Conservation (phyloP, 2,329 filamentous ascomycete genomes). For the Meredithiella fracta region DNA sequence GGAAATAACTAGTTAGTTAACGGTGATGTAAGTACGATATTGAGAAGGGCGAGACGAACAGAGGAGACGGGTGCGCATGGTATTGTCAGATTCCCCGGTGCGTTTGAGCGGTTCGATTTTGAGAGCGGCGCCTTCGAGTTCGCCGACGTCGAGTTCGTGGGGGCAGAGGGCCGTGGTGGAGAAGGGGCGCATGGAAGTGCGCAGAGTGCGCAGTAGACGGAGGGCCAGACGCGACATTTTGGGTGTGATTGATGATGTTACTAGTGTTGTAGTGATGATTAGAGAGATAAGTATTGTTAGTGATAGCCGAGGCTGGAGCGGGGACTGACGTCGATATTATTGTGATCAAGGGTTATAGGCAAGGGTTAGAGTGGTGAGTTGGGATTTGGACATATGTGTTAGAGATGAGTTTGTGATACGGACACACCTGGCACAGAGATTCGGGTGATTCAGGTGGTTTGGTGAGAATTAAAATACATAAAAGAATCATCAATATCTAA, state of each 20-base stretch:
- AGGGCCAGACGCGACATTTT: neutral
- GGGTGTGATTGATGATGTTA: neutral
- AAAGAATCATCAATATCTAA: neutral
- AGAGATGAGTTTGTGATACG: neutral
- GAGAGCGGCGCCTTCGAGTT: constrained; percentile 75
- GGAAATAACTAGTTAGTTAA: no score
- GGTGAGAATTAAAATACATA: neutral
- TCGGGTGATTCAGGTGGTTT: neutral
- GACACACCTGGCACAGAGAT: neutral
- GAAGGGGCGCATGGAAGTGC: constrained; percentile 15
- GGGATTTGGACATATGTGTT: no score
- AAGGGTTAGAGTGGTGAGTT: no score
- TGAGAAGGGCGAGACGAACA: constrained; percentile 39
- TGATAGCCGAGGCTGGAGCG: neutral
- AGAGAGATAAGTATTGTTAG: neutral
- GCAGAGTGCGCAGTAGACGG: constrained; percentile 13
- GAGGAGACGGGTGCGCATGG: constrained; percentile 72
- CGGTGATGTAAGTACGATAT: no score
- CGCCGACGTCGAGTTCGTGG: constrained; percentile 59
- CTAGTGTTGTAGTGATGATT: neutral
- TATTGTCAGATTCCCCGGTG: constrained; percentile 65
- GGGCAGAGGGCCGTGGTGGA: constrained; percentile 17
- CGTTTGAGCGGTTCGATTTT: constrained; percentile 79
- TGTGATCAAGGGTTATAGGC: no score
- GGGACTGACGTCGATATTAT: no score